Evolutionary conservation across 192 early-diverging fungal species (phyloP).

Genomic region (Backusella tuberculispora): DNA sequence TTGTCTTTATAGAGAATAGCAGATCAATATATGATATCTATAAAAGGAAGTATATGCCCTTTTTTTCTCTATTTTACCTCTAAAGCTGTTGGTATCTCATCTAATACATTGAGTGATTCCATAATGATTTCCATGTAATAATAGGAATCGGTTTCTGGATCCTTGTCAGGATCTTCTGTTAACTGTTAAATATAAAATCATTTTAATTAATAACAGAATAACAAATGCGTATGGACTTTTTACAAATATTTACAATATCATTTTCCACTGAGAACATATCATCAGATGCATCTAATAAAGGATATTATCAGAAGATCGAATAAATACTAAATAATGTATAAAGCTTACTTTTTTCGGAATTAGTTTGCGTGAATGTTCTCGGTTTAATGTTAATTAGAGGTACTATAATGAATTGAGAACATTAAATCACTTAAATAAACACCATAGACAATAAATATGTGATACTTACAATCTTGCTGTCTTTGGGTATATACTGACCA

Average conservation of each 20-base stretch:
- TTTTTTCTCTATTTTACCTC: conserved; percentile 35
- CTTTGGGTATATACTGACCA: conserved; percentile 58
- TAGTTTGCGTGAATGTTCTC: conserved; percentile 21
- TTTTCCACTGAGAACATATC: conserved; percentile 46
- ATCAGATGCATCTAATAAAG: conserved; percentile 9
- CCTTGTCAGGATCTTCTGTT: conserved; percentile 61
- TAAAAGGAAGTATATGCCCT: conserved; percentile 17
- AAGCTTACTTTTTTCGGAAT: background rate
- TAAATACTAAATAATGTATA: background rate
- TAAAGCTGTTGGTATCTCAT: conserved; percentile 55
- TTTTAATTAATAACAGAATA: background rate
- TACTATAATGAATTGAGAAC: conserved; percentile 10
- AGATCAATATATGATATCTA: background rate
- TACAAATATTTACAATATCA: conserved; percentile 47
- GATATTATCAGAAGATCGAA: background rate
- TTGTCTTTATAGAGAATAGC: conserved; percentile 51
- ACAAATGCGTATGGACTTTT: background rate
- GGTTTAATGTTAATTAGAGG: conserved; percentile 29
- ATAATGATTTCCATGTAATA: conserved; percentile 79
- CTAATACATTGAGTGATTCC: conserved; percentile 66
- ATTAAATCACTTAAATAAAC: background rate
- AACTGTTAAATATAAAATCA: conserved; percentile 40
- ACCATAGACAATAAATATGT: background rate
- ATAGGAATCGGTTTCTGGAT: conserved; percentile 78
- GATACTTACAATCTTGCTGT: conserved; percentile 53